Base-by-base conservation (phyloP, 257 asterid genomes). In the Solanum sejunctum region DNA sequence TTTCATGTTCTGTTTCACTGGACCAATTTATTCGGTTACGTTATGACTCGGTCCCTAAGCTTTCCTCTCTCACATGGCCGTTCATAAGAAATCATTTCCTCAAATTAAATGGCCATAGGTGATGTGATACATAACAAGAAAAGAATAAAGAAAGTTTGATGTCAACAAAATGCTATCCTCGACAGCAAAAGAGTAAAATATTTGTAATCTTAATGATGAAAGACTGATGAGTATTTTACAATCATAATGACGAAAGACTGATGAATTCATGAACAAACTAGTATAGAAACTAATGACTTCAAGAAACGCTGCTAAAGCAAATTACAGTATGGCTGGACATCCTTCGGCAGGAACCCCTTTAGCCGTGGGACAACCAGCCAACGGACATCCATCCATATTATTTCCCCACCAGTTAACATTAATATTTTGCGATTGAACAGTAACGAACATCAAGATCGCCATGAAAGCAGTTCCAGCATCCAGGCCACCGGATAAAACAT, bases 391-490 rank as follows among this genome's bases (percentile, higher is more conserved):
- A 43, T 92, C 97, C 10, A 66, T 26, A 4, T 88, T 75, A 32
- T 90, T 89, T 72, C 97, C 97, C 95, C 93, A 89, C 95, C 96
- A 93, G 23, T 71, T 51, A 15, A 93, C 8, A 3, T 41, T 58
- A 12, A 87, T 75, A 3, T 54, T 64, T 17, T 70, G 71, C 23
- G 83, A 80, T 41, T 86, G 90, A 57, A 93, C 36, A 0, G 87
- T 56, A 0, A 93, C 16, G 54, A 85, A 93, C 13, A 91, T 8
- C 77, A 91, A 43, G 0, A 93, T 32, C 5, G 92, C 83, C 55
- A 86, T 57, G 20, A 92, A 92, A 0, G 97, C 95, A 6, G 92
- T 88, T 11, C 97, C 96, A 0, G 93, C 92, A 43, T 93, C 97
- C 49, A 93, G 60, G 0, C 90, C 96, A 20, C 93, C 94, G 8